These are phyloP conservation scores for Paecilomyces sp. DNA, from an alignment of 2,329 filamentous ascomycete species.

Conservation along the genomic window DNA sequence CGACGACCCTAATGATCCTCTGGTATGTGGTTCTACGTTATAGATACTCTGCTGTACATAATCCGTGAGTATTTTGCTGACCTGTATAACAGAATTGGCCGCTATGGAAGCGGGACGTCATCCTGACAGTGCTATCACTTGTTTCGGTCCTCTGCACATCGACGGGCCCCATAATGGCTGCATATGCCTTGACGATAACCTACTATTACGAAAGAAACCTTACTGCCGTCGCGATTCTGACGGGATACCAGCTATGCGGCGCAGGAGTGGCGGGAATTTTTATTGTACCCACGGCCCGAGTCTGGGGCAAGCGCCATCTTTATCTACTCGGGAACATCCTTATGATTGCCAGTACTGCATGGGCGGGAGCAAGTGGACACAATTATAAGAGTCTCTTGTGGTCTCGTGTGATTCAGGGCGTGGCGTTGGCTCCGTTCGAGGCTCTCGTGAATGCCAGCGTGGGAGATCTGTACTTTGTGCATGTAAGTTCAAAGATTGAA, in stretches of 20 bases:
- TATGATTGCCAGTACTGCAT: conserved; percentile 65
- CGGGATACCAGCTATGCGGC: conserved; percentile 79
- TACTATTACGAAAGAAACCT: conserved; percentile 60
- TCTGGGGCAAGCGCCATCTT: conserved; percentile 88
- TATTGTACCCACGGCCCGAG: conserved; percentile 77
- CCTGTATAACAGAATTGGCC: conserved; percentile 62
- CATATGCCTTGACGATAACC: conserved; percentile 74
- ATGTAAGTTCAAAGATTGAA: conserved; percentile 45
- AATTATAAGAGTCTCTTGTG: conserved; percentile 68
- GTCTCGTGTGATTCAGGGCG: conserved; percentile 76
- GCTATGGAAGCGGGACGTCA: conserved; percentile 74
- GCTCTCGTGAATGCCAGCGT: conserved; percentile 82
- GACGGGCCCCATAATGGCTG: conserved; percentile 78
- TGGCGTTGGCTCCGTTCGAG: conserved; percentile 83
- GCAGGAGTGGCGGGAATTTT: conserved; percentile 75
- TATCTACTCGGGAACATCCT: conserved; percentile 73
- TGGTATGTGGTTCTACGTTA: conserved; percentile 43
- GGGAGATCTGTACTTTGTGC: conserved; percentile 85
- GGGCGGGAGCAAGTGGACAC: conserved; percentile 63
- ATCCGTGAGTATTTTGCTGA: not conserved
- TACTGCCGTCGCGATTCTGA: conserved; percentile 71
- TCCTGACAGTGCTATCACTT: conserved; percentile 70
- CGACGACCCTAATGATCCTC: conserved; percentile 82
- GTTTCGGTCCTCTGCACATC: conserved; percentile 77
- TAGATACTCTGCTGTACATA: not conserved